Evolutionary conservation across 805 yeast genomes (phyloP).

Genomic region (Nakazawaea pomicola): DNA sequence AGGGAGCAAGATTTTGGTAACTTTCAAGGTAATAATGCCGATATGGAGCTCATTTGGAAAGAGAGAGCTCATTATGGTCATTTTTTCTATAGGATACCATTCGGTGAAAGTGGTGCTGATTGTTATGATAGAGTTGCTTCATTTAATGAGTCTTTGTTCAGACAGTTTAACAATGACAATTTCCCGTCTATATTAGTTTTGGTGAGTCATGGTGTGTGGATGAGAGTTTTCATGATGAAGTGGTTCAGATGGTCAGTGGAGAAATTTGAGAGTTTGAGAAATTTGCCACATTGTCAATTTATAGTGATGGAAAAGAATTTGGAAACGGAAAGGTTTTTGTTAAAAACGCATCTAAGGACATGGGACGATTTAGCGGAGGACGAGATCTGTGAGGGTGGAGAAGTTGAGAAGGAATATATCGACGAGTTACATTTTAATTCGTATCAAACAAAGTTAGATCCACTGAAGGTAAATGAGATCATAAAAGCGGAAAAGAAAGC

Average conservation of each 20-base stretch:
- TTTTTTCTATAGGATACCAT: slow-evolving; percentile 84
- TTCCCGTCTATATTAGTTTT: slow-evolving; percentile 80
- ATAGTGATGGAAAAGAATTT: slow-evolving; percentile 66
- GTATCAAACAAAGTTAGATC: slow-evolving; percentile 17
- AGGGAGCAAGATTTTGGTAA: slow-evolving; percentile 96
- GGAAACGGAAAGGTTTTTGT: slow-evolving; percentile 43
- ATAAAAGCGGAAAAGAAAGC: slow-evolving; percentile 41
- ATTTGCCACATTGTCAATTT: slow-evolving; percentile 81
- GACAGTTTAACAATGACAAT: slow-evolving; percentile 66
- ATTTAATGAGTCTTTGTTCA: slow-evolving; percentile 78
- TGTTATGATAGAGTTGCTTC: slow-evolving; percentile 89
- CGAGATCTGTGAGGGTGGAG: slow-evolving; percentile 19
- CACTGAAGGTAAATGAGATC: slow-evolving; percentile 21
- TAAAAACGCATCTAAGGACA: slow-evolving; percentile 59
- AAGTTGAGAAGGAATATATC: slow-evolving; percentile 20
- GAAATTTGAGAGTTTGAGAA: slow-evolving; percentile 75
- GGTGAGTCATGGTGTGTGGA: slow-evolving; percentile 94
- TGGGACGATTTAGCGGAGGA: slow-evolving; percentile 60
- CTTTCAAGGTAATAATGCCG: slow-evolving; percentile 71
- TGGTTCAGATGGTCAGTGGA: slow-evolving; percentile 95
- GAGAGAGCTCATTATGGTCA: slow-evolving; percentile 87
- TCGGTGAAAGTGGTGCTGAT: slow-evolving; percentile 95
- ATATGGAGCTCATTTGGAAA: slow-evolving; percentile 77
- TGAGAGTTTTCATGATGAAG: slow-evolving; percentile 86
- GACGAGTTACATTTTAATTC: slow-evolving; percentile 22